Evolutionary conservation across 1,284 basidiomycete species (phyloP).

Genomic region (Tilletia indica): DNA sequence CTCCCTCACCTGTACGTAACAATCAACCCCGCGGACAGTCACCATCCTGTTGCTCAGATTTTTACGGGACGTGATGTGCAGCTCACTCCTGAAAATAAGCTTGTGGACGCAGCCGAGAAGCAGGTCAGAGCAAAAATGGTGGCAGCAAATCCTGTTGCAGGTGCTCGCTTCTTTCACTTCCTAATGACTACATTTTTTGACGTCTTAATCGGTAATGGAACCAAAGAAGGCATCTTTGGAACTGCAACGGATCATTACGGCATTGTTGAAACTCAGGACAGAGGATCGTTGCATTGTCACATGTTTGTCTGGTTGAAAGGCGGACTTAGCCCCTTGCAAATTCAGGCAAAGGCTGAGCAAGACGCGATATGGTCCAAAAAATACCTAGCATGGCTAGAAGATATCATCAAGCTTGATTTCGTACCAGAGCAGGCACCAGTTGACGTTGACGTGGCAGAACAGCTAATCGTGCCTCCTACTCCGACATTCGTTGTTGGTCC

Average conservation of each 20-base stretch:
- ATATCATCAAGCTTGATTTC: neutral
- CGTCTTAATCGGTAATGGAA: neutral
- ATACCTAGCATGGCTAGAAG: neutral
- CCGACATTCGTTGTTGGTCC: too few relatives aligned
- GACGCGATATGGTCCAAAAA: neutral
- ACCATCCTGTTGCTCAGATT: neutral
- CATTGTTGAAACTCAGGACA: neutral
- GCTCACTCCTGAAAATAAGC: neutral
- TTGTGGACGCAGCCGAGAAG: neutral
- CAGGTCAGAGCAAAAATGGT: neutral
- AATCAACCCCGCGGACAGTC: neutral
- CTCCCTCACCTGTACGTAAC: neutral
- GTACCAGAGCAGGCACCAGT: too few relatives aligned
- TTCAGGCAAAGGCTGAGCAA: neutral
- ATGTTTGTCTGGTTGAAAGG: neutral
- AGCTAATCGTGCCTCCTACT: too few relatives aligned
- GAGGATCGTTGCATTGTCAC: conserved; percentile 2
- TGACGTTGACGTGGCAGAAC: too few relatives aligned
- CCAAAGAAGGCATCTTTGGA: neutral
- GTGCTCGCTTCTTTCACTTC: neutral
- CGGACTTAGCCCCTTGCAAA: neutral
- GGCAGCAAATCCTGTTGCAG: neutral
- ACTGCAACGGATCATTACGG: neutral
- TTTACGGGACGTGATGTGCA: neutral
- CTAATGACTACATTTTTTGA: neutral